Base-by-base conservation (phyloP, 345 rosid species). In the Arabidopsis suecica region DNA sequence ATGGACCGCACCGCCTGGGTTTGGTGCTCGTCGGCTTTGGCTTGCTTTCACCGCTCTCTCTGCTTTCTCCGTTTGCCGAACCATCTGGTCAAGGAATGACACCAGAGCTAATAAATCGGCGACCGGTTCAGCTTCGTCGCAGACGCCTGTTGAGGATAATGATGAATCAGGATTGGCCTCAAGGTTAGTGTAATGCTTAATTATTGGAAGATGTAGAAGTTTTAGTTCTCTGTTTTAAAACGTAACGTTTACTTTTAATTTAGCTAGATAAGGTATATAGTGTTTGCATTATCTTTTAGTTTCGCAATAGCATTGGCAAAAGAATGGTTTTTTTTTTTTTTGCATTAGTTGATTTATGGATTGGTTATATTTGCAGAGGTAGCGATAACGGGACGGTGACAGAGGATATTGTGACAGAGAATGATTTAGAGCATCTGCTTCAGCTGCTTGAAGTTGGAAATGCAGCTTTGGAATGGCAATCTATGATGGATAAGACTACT, bases 1-100 rank as follows among this genome's bases (percentile, higher is more conserved):
- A 3, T 88, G 95, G 93, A 85, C 96, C 10, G 90, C 86, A 5
- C 98, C 98, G 3, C 97, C 96, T 6, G 97, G 96, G 5, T 90
- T 95, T 77, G 99, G 99, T 2, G 99, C 98, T 49, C 90, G 94
- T 20, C 81, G 96, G 9, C 91, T 93, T 37, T 95, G 99, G 99
- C 83, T 95, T 51, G 98, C 98, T 53, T 80, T 90, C 72, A 90
- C 97, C 3, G 98, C 99, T 58, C 88, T 95, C 61, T 95, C 97
- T 0, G 93, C 90, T 9, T 89, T 94, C 84, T 87, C 98, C 11
- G 88, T 87, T 60, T 87, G 88, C 72, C 93, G 97, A 34, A 85
- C 96, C 54, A 37, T 95, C 30, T 84, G 93, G 93, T 88, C 83
- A 38, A 87, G 86, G 77, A 82, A 83, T 56, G 81, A 72, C 61